Conservation (phyloP, 1,284 basidiomycete genomes). For the Coniferiporia sulphurascens region DNA sequence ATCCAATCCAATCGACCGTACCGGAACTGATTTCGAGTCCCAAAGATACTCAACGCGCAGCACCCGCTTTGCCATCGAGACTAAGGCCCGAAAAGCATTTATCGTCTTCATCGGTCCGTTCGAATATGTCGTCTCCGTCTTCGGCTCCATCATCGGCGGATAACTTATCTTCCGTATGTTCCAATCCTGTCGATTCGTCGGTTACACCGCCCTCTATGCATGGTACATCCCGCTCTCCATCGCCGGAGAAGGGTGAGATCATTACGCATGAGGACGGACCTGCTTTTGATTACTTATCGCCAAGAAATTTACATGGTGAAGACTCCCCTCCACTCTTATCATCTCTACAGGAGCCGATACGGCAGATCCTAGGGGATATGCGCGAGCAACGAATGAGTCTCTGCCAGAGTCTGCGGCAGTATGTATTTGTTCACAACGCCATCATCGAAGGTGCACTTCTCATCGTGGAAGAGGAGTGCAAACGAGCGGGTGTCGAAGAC, state of each 20-base stretch:
- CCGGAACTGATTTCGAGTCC: constrained; percentile 9
- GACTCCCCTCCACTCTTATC: constrained; percentile 55
- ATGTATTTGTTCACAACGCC: constrained; percentile 84
- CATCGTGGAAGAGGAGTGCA: constrained; percentile 71
- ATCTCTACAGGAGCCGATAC: constrained; percentile 67
- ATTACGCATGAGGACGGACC: constrained; percentile 23
- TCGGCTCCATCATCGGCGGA: constrained; percentile 10
- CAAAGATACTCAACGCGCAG: not conserved
- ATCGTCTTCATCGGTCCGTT: constrained; percentile 1
- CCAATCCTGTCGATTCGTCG: constrained; percentile 6
- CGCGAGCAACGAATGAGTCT: constrained; percentile 88
- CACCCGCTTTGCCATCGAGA: not conserved
- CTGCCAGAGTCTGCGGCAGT: constrained; percentile 85
- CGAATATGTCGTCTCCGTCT: not conserved
- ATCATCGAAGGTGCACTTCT: constrained; percentile 77
- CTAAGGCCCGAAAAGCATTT: not conserved
- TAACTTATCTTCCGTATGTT: not conserved
- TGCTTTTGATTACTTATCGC: constrained; percentile 47
- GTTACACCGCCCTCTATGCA: constrained; percentile 10
- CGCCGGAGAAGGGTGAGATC: not conserved
- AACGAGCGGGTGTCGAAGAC: constrained; percentile 22
- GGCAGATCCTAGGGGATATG: constrained; percentile 81
- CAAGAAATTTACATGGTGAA: constrained; percentile 50
- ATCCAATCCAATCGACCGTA: constrained; percentile 1
- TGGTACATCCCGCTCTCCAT: not conserved